phyloP scores from a whole-genome alignment of 1,139 yeast genomes.

The Suhomyces wounanorum region DNA sequence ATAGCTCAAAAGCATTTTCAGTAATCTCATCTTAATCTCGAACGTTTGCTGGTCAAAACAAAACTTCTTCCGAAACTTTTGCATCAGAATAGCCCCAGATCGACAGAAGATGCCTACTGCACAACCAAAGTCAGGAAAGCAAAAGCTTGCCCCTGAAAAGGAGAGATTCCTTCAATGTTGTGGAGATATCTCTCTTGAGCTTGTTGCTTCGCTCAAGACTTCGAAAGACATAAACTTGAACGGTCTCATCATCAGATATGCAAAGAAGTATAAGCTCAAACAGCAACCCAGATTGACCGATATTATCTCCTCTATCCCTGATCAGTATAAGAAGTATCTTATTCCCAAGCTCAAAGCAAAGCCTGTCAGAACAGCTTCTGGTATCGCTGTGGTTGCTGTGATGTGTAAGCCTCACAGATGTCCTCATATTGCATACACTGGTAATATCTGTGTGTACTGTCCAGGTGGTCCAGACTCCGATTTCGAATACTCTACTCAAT shows the following conservation, averaged over 20 bases:
- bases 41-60: neutral
- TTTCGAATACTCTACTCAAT: conserved; percentile 96
- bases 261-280: conserved; percentile 87
- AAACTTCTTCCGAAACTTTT: neutral
- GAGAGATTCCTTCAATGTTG: conserved; percentile 93
- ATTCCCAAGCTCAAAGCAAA: conserved; percentile 94
- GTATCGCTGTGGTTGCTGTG: conserved; percentile 97
- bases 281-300: conserved; percentile 95
- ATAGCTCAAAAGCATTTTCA: neutral
- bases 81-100: neutral
- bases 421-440: conserved; percentile 98
- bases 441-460: conserved; percentile 97
- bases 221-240: conserved; percentile 85
- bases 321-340: conserved; percentile 87
- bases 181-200: conserved; percentile 86
- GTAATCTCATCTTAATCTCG: neutral
- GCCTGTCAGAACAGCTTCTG: conserved; percentile 98
- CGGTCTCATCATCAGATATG: conserved; percentile 80
- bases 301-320: conserved; percentile 93
- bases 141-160: conserved; percentile 77
- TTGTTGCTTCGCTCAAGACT: conserved; percentile 73
- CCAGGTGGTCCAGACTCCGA: conserved; percentile 99
- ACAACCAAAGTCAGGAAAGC: conserved; percentile 38
- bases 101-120: conserved; percentile 33
- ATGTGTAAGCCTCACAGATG: conserved; percentile 99